Base-by-base conservation (phyloP, 129 eudicot species). In the Tanacetum coccineum region DNA sequence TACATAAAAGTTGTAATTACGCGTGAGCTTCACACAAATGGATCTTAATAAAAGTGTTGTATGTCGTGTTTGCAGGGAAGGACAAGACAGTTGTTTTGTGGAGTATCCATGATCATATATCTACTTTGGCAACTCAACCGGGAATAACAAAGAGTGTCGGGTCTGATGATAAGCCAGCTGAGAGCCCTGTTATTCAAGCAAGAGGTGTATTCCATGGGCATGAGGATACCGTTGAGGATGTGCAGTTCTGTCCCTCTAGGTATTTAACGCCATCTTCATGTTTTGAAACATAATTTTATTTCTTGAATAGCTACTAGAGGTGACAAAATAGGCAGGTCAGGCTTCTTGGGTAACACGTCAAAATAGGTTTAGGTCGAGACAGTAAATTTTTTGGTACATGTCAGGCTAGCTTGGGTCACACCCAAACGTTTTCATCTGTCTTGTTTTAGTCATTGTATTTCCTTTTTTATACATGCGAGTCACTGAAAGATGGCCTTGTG, bases 241-340 rank as follows among this genome's bases (percentile, higher is more conserved):
- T 92, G 70, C 95, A 92, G 67, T 92, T 92, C 49, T 85, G 95
- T 62, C 96, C 98, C 50, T 81, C 90, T 19, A 92, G 96, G 98
- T 92, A 80, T n/a, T 0, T 55, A 28, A 9, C 26, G 13, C 54
- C 13, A 12, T 59, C 21, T 13, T 59, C 13, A 62, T 68, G 54
- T 15, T 62, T 9, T 22, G 19, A 19, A 5, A 3, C 5, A 13
- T 57, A 13, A 25, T 30, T 30, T 0, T 4, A 30, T 30, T 30
- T 30, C 39, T 30, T 30, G 39, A 30, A 30, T 30, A 30, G 39
- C 39, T 30, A 30, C 39, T 30, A 30, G 39, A 30, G 0, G 7
- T 30, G 39, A 30, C 39, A 30, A 30, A 30, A 30, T 30, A 30
- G 39, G 39, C 0, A 30, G 39, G 39, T 32, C 39, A 1, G 39